Conservation (phyloP, 495 filamentous ascomycete species). For the Neurospora sp. region DNA sequence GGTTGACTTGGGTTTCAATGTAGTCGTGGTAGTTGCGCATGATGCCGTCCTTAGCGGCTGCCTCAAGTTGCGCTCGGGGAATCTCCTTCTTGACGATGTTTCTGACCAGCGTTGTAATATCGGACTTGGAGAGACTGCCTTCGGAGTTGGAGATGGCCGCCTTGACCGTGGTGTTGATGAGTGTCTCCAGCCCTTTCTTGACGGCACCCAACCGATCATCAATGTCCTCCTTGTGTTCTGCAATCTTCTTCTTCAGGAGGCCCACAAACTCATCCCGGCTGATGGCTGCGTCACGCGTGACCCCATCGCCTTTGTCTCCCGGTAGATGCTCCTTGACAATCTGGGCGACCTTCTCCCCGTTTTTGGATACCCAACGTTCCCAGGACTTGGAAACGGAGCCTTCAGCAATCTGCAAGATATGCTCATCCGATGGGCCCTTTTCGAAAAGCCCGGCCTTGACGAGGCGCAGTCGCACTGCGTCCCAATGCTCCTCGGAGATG, state of each 20-base stretch:
- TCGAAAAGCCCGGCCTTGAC: constrained; percentile 3
- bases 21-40: constrained; percentile 15
- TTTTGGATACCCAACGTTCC: constrained; percentile 27
- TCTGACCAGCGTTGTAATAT: constrained; percentile 24
- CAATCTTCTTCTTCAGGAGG: constrained; percentile 12
- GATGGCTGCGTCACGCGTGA: constrained; percentile 3
- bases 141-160: background rate
- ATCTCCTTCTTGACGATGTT: constrained; percentile 27
- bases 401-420: constrained; percentile 10
- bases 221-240: constrained; percentile 10
- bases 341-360: constrained; percentile 20
- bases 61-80: constrained; percentile 23
- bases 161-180: constrained; percentile 4
- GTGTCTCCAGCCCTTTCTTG: constrained; percentile 6
- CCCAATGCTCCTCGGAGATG: constrained; percentile 29
- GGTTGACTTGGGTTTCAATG: constrained; percentile 30
- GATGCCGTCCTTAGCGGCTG: constrained; percentile 19
- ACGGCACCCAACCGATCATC: constrained; percentile 10
- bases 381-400: constrained; percentile 15
- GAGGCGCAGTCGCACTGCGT: constrained; percentile 22
- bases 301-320: constrained; percentile 1
- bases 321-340: constrained; percentile 9
- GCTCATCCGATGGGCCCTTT: background rate
- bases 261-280: constrained; percentile 17
- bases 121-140: constrained; percentile 16